These are phyloP conservation scores for Rhodotorula mucilaginosa DNA, from an alignment of 1,284 basidiomycete genomes.

Conservation along the genomic window DNA sequence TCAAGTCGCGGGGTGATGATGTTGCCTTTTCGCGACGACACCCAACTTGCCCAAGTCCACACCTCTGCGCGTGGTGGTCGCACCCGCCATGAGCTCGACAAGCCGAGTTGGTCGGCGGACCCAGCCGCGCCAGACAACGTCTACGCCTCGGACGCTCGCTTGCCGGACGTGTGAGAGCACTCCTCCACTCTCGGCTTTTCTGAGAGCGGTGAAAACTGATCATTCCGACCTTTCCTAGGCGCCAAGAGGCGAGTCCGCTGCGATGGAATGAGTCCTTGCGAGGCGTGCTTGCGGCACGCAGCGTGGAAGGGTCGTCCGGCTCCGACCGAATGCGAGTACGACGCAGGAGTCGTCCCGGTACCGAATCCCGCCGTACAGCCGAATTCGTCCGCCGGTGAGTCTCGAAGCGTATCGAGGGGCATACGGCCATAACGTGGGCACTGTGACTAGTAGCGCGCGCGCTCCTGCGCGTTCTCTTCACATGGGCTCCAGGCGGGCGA, in stretches of 20 bases:
- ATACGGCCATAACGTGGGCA: not conserved
- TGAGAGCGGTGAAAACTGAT: not conserved
- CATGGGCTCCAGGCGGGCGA: too few relatives aligned
- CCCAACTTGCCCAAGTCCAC: too few relatives aligned
- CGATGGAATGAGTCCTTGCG: conserved; percentile 18
- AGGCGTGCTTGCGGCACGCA: conserved; percentile 21
- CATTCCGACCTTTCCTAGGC: not conserved
- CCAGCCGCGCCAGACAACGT: not conserved
- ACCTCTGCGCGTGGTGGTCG: too few relatives aligned
- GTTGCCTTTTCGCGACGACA: not conserved
- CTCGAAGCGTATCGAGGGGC: not conserved
- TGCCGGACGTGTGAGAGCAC: not conserved
- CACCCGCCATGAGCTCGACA: not conserved
- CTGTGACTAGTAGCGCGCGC: too few relatives aligned
- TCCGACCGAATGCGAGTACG: conserved; percentile 17
- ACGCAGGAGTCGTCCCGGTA: not conserved
- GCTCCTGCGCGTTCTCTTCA: too few relatives aligned
- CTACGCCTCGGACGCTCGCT: not conserved
- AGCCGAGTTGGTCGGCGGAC: not conserved
- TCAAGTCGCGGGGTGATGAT: not conserved
- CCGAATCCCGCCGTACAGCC: not conserved
- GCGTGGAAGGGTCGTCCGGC: conserved; percentile 24
- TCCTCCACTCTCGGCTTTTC: not conserved
- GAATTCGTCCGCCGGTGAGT: not conserved
- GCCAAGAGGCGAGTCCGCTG: conserved; percentile 18